Base-by-base conservation (phyloP, 1,284 basidiomycete species). In the Ceratobasidium sp. region DNA sequence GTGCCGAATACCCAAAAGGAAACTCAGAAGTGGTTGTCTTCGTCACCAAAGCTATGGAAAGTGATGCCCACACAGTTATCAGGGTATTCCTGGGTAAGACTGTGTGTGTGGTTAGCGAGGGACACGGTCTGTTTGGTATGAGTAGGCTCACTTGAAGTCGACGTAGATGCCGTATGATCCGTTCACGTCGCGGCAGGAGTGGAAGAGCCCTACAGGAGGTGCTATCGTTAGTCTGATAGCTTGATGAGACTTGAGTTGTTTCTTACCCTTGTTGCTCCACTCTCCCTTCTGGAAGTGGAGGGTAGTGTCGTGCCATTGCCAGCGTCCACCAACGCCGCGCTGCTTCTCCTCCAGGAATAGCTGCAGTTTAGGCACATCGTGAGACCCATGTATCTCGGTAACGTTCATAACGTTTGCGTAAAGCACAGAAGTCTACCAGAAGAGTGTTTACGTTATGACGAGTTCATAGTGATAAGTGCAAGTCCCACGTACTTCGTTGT, bases 271-370 rank as follows among this genome's bases (percentile, higher is more conserved):
- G 41, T 69, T 70, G 1, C 38, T 70, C 66, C 66, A 70, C 28
- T 55, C 66, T 70, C 43, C 66, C 43, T 70, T 57, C 30, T 70
- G 43, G 26, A 58, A 70, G 43, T 70, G 66, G 2, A 70, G 46
- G 23, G 66, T 70, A 21, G 66, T 70, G 54, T 70, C 66, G 26
- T 70, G 66, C 66, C 66, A 70, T 43, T 58, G 26, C 66, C 66
- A 70, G 9, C 54, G 38, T 6, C 66, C 66, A 28, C 66, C 66
- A n/a, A 70, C 41, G 38, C 66, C 66, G 21, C 66, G 66, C 23
- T 23, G 54, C 52, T 70, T 57, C 7, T 70, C 35, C 43, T 70
- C 66, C 5, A 70, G 54, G 43, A 58, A 70, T 35, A 70, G 44
- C 26, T 70, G 66, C 14, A 70, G 46, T 30, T 70, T 70, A 6